Percentiles rank a stretch among this genome's conserved stretches.
These are phyloP conservation scores for Sphaerulina vaccinii DNA, from an alignment of 2,329 filamentous ascomycete species.

Conservation along the genomic window DNA sequence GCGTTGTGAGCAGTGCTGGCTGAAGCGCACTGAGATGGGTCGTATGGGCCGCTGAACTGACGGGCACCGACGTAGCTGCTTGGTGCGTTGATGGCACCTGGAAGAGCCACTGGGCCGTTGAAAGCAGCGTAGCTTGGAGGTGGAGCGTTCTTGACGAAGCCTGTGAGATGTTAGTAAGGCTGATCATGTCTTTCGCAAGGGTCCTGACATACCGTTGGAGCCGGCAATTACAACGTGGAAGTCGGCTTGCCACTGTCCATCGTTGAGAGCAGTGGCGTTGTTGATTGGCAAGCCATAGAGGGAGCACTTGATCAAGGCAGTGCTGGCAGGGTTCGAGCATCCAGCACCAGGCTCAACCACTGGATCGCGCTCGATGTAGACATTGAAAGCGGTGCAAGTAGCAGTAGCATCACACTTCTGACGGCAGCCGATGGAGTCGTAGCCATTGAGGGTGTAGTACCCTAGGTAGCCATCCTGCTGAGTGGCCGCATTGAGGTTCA, in stretches of 20 bases:
- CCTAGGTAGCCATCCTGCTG: constrained; percentile 20
- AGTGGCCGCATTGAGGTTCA: constrained; percentile 20
- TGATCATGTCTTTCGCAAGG: not conserved
- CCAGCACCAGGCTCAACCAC: constrained; percentile 31
- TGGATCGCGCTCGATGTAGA: constrained; percentile 38
- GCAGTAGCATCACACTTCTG: constrained; percentile 23
- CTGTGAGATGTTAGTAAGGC: constrained; percentile 17
- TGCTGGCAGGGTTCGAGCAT: constrained; percentile 38
- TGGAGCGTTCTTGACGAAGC: constrained; percentile 30
- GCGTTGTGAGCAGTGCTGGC: constrained; percentile 12
- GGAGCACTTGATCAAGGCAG: constrained; percentile 39
- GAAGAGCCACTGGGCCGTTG: constrained; percentile 33
- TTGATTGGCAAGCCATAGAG: constrained; percentile 37
- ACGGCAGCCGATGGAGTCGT: constrained; percentile 16
- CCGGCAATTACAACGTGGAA: constrained; percentile 45
- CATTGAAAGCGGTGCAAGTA: constrained; percentile 29
- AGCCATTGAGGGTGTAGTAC: constrained; percentile 15
- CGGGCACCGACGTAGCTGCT: constrained; percentile 31
- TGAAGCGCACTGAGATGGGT: constrained; percentile 23
- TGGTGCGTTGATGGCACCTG: constrained; percentile 39
- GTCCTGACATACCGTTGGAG: constrained; percentile 37
- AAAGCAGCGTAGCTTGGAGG: constrained; percentile 22
- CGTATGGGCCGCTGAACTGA: constrained; percentile 26
- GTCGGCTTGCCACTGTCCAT: constrained; percentile 34
- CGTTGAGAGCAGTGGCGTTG: constrained; percentile 36